These are phyloP conservation scores for Pseudoneurospora amorphoporcata DNA, from an alignment of 495 filamentous ascomycete genomes.

Conservation along the genomic window DNA sequence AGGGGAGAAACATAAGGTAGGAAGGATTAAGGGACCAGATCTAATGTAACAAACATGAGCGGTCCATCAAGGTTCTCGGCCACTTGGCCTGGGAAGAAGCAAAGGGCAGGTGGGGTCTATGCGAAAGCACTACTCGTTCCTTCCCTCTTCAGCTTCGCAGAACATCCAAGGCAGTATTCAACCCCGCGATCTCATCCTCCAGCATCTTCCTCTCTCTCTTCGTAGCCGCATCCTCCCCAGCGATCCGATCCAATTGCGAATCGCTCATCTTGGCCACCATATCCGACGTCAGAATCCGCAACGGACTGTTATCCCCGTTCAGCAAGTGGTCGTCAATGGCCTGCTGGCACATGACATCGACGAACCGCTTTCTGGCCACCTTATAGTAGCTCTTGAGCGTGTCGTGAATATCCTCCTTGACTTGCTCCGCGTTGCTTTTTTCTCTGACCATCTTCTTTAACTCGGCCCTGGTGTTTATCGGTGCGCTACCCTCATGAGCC, in stretches of 20 bases:
- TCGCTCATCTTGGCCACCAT: slow-evolving; percentile 17
- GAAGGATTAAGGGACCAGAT: too few species aligned
- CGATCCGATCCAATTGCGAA: slow-evolving; percentile 25
- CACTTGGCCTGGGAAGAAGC: background rate
- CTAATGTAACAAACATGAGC: background rate
- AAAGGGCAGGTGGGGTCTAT: background rate
- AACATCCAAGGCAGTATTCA: slow-evolving; percentile 17
- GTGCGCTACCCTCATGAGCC: background rate
- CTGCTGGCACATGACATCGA: slow-evolving; percentile 42
- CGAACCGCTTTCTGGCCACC: slow-evolving; percentile 44
- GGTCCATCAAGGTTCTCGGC: background rate
- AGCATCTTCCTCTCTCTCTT: slow-evolving; percentile 16
- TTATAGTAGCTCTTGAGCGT: slow-evolving; percentile 51
- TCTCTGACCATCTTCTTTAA: slow-evolving; percentile 13
- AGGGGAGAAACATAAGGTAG: too few species aligned
- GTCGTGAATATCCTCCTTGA: slow-evolving; percentile 45
- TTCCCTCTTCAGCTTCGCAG: slow-evolving; percentile 5
- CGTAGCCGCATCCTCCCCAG: slow-evolving; percentile 20
- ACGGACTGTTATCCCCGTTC: slow-evolving; percentile 17
- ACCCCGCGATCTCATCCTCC: slow-evolving; percentile 14
- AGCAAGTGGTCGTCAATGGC: slow-evolving; percentile 27
- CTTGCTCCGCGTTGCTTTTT: slow-evolving; percentile 38
- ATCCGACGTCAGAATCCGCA: slow-evolving; percentile 19
- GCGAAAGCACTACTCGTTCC: background rate
- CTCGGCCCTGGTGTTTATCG: background rate